Conservation (phyloP, 2,329 filamentous ascomycete species). For the Ophiostoma tasmaniense region DNA sequence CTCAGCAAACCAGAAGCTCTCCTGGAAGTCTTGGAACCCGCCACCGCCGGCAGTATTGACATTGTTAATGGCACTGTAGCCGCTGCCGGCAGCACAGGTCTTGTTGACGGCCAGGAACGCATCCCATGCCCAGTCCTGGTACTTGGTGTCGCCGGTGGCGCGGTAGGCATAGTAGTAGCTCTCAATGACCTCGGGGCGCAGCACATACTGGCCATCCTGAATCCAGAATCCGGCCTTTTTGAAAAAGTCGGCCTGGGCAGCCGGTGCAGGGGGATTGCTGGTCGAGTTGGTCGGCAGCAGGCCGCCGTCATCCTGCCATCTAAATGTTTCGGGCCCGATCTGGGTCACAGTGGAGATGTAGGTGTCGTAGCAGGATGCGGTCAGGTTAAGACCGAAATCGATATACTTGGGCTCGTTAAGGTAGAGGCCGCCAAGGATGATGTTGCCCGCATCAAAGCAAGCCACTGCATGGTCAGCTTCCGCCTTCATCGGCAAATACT, state of each 20-base stretch:
- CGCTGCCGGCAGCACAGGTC: conserved; percentile 55
- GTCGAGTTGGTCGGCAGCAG: conserved; percentile 27
- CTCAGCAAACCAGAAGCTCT: conserved; percentile 84
- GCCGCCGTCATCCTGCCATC: conserved; percentile 44
- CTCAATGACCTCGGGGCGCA: conserved; percentile 76
- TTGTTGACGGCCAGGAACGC: conserved; percentile 61
- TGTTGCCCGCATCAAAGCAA: conserved; percentile 78
- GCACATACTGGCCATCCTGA: conserved; percentile 49
- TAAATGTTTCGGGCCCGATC: conserved; percentile 69
- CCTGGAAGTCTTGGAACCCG: conserved; percentile 59
- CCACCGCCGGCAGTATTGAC: conserved; percentile 59
- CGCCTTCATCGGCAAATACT: background rate
- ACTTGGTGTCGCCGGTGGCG: conserved; percentile 63
- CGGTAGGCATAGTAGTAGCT: conserved; percentile 82
- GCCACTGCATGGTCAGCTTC: conserved; percentile 42
- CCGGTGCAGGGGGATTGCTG: conserved; percentile 34
- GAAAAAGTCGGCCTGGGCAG: conserved; percentile 51
- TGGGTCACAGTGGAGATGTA: conserved; percentile 60
- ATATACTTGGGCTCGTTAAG: conserved; percentile 59
- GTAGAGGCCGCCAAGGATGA: conserved; percentile 70
- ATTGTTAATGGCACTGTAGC: conserved; percentile 57
- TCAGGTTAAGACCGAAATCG: conserved; percentile 63
- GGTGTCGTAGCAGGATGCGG: conserved; percentile 64
- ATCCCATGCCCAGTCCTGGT: conserved; percentile 78
- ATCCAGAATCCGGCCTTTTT: conserved; percentile 64